These are phyloP conservation scores for Cupressus sempervirens DNA, from an alignment of 75 land plant genomes.

Conservation along the genomic window DNA sequence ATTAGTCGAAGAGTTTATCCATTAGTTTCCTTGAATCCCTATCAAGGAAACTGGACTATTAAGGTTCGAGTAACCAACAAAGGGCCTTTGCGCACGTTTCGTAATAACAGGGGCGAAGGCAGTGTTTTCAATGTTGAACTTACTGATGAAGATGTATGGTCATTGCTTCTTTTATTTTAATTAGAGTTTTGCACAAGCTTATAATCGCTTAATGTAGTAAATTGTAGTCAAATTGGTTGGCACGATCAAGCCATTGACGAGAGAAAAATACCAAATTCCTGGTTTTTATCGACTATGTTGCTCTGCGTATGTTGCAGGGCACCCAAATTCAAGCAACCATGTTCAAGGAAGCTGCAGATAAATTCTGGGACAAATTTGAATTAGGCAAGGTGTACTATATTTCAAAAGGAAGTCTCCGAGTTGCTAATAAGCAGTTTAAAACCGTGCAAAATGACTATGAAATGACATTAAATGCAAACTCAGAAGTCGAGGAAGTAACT, in stretches of 20 bases:
- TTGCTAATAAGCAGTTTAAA: conserved; percentile 89
- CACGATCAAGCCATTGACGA: background rate
- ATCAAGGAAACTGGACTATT: conserved; percentile 94
- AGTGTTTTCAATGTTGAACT: conserved; percentile 92
- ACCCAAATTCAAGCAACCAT: conserved; percentile 98
- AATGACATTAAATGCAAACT: conserved; percentile 81
- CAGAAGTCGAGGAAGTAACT: conserved; percentile 73
- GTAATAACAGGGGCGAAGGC: conserved; percentile 87
- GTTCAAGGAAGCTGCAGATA: conserved; percentile 92
- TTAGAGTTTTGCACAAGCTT: background rate
- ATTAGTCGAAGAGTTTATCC: conserved; percentile 86
- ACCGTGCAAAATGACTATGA: conserved; percentile 95
- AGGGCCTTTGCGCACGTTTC: conserved; percentile 75
- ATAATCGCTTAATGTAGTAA: background rate
- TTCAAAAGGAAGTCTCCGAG: conserved; percentile 70
- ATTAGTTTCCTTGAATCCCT: conserved; percentile 83
- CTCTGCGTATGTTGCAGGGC: conserved; percentile 49
- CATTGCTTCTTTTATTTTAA: background rate
- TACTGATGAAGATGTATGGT: conserved; percentile 91
- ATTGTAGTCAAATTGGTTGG: background rate
- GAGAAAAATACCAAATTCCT: background rate
- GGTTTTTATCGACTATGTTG: conserved; percentile 2
- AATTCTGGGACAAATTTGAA: conserved; percentile 72
- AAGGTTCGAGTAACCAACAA: conserved; percentile 90
- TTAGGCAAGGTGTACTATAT: conserved; percentile 93